Base-by-base conservation (phyloP, 345 rosid genomes). In the Citrus hindsii region DNA sequence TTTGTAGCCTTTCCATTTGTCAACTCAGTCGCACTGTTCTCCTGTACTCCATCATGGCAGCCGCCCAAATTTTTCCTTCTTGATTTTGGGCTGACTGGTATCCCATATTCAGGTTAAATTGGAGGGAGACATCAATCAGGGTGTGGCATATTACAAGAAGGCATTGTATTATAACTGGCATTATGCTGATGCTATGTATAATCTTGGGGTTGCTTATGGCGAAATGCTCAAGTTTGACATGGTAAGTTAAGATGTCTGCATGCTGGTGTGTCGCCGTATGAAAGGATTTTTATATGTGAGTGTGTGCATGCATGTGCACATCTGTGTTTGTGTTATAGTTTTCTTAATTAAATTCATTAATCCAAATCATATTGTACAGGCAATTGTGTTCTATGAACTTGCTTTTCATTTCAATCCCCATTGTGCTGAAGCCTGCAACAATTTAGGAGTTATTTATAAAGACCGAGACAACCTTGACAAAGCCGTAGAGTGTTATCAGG, bases 181-280 rank as follows among this genome's bases (percentile, higher is more conserved):
- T 83, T 97, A 97, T 87, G 99, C 99, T 73, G 99, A 97, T 87
- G 98, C 99, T 63, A 97, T 97, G 99, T 97, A 97, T 83, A 97
- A 97, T 84, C 98, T 97, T 55, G 98, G 99, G 77, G 99, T 97
- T 82, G 99, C 99, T 75, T 97, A 97, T 91, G 99, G 99, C 76
- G 99, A 97, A 88, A 93, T 94, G 98, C 89, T 97, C 80, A 94
- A 94, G 86, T 89, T 91, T 82, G 99, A 97, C 73, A 88, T 86
- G 97, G 99, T 97, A 88, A 80, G 82, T 35, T 66, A 48, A 66
- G 3, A 2, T 8, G 25, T 22, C 48, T 66, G 69, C 69, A 33
- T 19, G 6, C 14, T 33, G 21, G 69, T 33, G 46, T 33, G 16
- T 35, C 5, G 22, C 27, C 9, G 48, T 13, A 35, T 21, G 48